Evolutionary conservation across 441 rosid species (phyloP).

Genomic region (Kokia cookei): DNA sequence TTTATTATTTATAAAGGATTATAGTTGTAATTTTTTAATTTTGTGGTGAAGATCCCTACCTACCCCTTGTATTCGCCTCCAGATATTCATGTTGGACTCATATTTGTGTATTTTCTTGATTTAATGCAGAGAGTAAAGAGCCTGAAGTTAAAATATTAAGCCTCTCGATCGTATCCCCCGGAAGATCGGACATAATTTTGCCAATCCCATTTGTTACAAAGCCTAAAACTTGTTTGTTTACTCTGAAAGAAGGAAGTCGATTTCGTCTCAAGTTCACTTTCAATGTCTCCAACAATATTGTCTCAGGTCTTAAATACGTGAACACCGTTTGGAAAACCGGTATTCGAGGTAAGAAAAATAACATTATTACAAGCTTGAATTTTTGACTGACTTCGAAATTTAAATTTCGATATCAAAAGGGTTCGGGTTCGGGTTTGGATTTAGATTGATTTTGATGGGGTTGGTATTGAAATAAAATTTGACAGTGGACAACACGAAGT

Average conservation of each 20-base stretch:
- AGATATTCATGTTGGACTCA: too few species aligned
- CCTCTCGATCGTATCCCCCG: constrained; percentile 31
- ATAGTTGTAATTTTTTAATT: too few species aligned
- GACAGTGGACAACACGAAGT: constrained; percentile 44
- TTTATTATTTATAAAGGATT: too few species aligned
- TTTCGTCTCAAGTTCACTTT: constrained; percentile 41
- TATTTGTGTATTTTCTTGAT: too few species aligned
- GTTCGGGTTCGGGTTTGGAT: neutral
- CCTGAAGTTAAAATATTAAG: constrained; percentile 30
- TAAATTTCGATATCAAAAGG: neutral
- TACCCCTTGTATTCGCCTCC: too few species aligned
- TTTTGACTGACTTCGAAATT: neutral
- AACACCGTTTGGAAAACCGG: constrained; percentile 56
- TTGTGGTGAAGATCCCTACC: too few species aligned
- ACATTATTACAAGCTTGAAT: neutral
- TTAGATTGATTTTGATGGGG: neutral
- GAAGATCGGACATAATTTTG: constrained; percentile 30
- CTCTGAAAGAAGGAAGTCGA: constrained; percentile 41
- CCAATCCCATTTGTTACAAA: constrained; percentile 27
- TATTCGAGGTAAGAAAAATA: constrained; percentile 27
- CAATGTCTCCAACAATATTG: constrained; percentile 35
- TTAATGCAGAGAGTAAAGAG: constrained; percentile 26
- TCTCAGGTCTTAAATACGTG: constrained; percentile 41
- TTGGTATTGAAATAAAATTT: neutral
- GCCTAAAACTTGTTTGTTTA: constrained; percentile 30